Conservation (phyloP, 257 asterid species). For the Oldenlandia corymbosa region DNA sequence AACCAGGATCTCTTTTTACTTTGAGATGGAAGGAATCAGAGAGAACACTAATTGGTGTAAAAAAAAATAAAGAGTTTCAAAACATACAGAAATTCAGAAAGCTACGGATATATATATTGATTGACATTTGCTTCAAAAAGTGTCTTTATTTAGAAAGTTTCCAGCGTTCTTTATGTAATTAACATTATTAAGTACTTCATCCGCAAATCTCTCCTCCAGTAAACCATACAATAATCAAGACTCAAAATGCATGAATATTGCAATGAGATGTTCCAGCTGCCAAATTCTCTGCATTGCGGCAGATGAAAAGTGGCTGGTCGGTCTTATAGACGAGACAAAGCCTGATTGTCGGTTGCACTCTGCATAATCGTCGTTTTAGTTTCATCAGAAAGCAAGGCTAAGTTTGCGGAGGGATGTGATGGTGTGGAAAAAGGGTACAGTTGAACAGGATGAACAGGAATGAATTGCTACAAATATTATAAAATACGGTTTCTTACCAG, state of each 20-base stretch:
- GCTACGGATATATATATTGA: neutral
- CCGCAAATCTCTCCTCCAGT: neutral
- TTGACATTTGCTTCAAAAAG: neutral
- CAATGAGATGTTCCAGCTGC: neutral
- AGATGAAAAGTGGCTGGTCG: neutral
- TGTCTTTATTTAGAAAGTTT: neutral
- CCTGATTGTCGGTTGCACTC: constrained; percentile 42
- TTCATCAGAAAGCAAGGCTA: neutral
- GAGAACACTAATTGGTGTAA: too few relatives aligned
- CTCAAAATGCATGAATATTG: neutral
- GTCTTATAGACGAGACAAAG: constrained; percentile 61
- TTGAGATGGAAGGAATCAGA: too few relatives aligned
- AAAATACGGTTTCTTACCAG: constrained; percentile 50
- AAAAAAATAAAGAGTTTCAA: too few relatives aligned
- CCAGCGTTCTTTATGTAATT: neutral
- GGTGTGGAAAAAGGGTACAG: neutral
- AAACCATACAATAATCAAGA: constrained; percentile 2
- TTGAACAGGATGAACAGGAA: neutral
- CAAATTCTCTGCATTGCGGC: neutral
- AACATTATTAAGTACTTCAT: constrained; percentile 9
- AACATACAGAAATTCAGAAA: neutral
- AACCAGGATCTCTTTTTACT: too few relatives aligned
- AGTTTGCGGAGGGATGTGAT: too few relatives aligned
- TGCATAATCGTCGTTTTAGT: constrained; percentile 21
- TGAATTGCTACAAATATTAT: neutral